Conservation (phyloP, 148 eudicot genomes). For the Camellia lanceoleosa region DNA sequence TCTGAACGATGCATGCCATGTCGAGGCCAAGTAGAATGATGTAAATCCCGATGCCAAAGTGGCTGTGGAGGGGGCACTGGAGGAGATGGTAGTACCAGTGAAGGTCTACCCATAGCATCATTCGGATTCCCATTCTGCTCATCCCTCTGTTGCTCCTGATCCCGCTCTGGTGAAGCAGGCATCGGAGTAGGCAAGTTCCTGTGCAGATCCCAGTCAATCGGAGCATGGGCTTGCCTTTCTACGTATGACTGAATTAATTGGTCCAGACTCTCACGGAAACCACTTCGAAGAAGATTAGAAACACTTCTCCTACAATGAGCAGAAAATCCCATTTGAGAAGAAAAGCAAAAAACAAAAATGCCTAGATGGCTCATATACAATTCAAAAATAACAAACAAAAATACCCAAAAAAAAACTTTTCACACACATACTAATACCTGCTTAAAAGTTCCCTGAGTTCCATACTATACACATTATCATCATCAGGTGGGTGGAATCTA, state of each 20-base stretch:
- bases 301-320: conserved; percentile 78
- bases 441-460: conserved; percentile 96
- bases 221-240: conserved; percentile 74
- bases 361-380: not conserved
- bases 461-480: conserved; percentile 95
- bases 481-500: conserved; percentile 91
- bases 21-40: conserved; percentile 84
- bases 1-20: conserved; percentile 80
- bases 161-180: conserved; percentile 52
- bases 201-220: conserved; percentile 90
- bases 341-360: not conserved
- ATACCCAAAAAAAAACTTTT: not conserved
- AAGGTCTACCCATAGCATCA: conserved; percentile 50
- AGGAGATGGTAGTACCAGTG: conserved; percentile 71
- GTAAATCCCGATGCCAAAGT: conserved; percentile 75
- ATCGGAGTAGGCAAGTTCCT: conserved; percentile 63
- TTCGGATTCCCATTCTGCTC: conserved; percentile 55
- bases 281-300: conserved; percentile 92
- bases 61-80: conserved; percentile 98
- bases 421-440: conserved; percentile 44
- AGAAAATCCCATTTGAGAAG: not conserved
- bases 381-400: not conserved
- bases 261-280: conserved; percentile 95
- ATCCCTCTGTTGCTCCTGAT: conserved; percentile 53
- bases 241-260: conserved; percentile 94